Conservation (phyloP, 345 rosid species). For the Kandelia obovata region DNA sequence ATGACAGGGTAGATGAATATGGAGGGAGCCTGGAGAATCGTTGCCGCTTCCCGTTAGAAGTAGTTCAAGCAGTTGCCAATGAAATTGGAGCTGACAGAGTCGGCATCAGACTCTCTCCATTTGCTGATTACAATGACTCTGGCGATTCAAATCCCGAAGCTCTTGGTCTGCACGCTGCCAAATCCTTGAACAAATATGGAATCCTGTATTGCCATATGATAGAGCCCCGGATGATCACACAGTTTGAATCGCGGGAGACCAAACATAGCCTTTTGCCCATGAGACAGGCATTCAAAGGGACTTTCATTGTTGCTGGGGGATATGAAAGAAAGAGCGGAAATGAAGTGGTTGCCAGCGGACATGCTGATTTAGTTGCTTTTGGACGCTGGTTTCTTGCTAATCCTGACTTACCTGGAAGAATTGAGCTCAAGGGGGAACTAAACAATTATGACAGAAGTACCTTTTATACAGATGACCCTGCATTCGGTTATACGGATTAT, state of each 20-base stretch:
- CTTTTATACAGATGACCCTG: conserved; percentile 45
- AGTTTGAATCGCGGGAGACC: conserved; percentile 16
- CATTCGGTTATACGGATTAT: conserved; percentile 57
- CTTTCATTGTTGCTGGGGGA: conserved; percentile 36
- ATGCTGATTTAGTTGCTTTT: conserved; percentile 35
- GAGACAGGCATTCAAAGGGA: conserved; percentile 34
- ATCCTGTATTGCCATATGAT: conserved; percentile 35
- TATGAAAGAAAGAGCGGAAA: conserved; percentile 31
- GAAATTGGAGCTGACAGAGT: conserved; percentile 15
- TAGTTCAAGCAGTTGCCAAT: conserved; percentile 12
- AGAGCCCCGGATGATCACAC: conserved; percentile 39
- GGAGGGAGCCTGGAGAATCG: conserved; percentile 17
- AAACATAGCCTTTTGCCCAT: conserved; percentile 23
- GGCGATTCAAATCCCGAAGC: conserved; percentile 11
- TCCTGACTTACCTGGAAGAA: conserved; percentile 60
- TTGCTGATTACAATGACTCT: conserved; percentile 1
- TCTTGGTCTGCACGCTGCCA: conserved; percentile 9
- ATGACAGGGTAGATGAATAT: conserved; percentile 35
- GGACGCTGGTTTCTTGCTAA: conserved; percentile 57
- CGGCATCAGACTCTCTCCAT: conserved; percentile 16
- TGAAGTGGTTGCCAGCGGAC: conserved; percentile 23
- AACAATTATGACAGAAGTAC: conserved; percentile 48
- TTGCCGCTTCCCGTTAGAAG: conserved; percentile 8
- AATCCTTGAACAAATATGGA: conserved; percentile 1
- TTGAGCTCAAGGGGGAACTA: conserved; percentile 44